Evolutionary conservation across 371 early-diverging fungal species (phyloP).

Genomic region (Mortierella sp.): DNA sequence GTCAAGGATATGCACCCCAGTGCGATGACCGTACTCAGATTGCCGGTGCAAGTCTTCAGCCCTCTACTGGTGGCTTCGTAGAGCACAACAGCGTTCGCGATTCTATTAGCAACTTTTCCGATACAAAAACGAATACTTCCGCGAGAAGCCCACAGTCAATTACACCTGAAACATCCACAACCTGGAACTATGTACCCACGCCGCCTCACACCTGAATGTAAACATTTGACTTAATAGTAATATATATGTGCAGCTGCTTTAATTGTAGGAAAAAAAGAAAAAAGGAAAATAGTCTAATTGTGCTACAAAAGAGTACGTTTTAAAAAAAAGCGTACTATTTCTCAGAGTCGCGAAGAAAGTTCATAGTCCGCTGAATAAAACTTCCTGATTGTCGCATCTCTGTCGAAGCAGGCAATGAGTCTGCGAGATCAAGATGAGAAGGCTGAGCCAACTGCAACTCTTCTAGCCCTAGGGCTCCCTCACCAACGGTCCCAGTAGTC

Average conservation of each 20-base stretch:
- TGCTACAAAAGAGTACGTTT: too few relatives aligned
- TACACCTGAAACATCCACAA: neutral
- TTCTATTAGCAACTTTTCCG: neutral
- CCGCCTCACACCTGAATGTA: neutral
- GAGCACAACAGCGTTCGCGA: neutral
- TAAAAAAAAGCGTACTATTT: neutral
- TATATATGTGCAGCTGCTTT: too few relatives aligned
- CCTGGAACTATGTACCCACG: neutral
- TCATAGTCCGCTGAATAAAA: slow-evolving; percentile 13
- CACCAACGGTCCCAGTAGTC: slow-evolving; percentile 8
- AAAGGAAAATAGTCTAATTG: too few relatives aligned
- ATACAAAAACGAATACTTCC: neutral
- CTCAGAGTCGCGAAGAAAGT: slow-evolving; percentile 13
- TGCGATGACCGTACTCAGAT: neutral
- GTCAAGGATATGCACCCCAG: neutral
- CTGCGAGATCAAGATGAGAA: slow-evolving; percentile 42
- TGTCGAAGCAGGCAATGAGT: neutral
- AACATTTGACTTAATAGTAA: too few relatives aligned
- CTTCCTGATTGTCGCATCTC: slow-evolving; percentile 1
- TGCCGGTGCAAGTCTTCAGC: neutral
- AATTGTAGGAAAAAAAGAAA: too few relatives aligned
- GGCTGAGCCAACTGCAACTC: slow-evolving; percentile 35
- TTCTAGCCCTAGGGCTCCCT: slow-evolving; percentile 24
- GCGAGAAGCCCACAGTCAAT: neutral
- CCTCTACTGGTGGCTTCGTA: neutral